Evolutionary conservation across 1,284 basidiomycete species (phyloP).

Genomic region (Wallemia hederae): DNA sequence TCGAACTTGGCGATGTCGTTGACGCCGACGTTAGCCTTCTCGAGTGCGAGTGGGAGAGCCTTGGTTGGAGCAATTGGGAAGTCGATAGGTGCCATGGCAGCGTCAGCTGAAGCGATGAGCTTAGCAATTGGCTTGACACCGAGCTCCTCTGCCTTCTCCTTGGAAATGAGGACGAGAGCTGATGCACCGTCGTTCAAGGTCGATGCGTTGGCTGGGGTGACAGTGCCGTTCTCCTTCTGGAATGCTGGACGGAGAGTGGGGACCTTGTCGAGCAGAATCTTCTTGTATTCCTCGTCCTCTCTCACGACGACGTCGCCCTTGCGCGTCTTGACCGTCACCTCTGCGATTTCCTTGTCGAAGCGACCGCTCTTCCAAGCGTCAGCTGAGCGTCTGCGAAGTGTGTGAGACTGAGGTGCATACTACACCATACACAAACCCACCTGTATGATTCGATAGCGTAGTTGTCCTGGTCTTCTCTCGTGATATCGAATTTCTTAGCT

Average conservation of each 20-base stretch:
- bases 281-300: conserved; percentile 96
- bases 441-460: conserved; percentile 85
- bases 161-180: conserved; percentile 73
- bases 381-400: conserved; percentile 21
- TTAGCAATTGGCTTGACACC: conserved; percentile 69
- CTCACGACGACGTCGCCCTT: conserved; percentile 67
- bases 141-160: conserved; percentile 61
- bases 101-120: conserved; percentile 74
- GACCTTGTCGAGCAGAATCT: conserved; percentile 73
- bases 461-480: conserved; percentile 56
- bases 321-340: conserved; percentile 76
- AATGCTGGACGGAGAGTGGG: conserved; percentile 63
- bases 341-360: conserved; percentile 68
- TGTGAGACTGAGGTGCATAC: background rate
- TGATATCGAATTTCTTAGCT: conserved; percentile 56
- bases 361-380: conserved; percentile 62
- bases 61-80: conserved; percentile 86
- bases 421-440: conserved; percentile 22
- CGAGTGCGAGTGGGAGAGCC: conserved; percentile 63
- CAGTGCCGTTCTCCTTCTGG: conserved; percentile 53
- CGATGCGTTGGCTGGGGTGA: conserved; percentile 90
- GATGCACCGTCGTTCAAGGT: conserved; percentile 92
- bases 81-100: conserved; percentile 82
- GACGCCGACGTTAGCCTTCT: conserved; percentile 52
- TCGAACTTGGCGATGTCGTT: conserved; percentile 79